Base-by-base conservation (phyloP, 2,329 filamentous ascomycete genomes). In the Graphiopsis chlorocephala region DNA sequence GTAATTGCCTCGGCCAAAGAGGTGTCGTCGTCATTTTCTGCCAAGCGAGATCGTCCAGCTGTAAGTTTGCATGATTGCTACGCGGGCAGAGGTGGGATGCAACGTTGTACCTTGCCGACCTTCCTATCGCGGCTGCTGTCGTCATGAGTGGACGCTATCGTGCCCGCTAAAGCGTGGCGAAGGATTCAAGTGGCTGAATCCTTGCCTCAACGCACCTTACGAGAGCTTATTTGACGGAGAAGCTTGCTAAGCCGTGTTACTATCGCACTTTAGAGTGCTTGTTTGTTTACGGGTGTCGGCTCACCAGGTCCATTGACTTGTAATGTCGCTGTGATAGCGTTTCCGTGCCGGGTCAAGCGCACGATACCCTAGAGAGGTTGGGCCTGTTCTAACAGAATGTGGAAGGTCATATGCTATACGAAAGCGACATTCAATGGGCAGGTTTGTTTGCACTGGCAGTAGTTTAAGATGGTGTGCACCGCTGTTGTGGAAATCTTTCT, bases 71-170 rank as follows among this genome's bases (percentile, higher is more conserved):
- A 52, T 20, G 10, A 25, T 14, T 45, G 26, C 57, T 29, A 31
- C 26, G 58, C 42, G 28, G 58, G 33, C n/a, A 47, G 29, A 17
- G 14, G 12, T 25, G 6, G 56, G 58, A 61, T 61, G 58, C 58
- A 61, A 61, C 58, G 58, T 61, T 29, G 45, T 52, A 61, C 42
- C 38, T 61, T 52, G 58, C 50, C 42, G 35, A 61, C 38, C 58
- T 61, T 61, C 58, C 45, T 61, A 47, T 50, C 28, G 38, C 20
- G n/a, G 28, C 20, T 23, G 26, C 47, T 28, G 42, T 60, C 57
- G 57, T 59, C 56, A 59, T 60, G n/a, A 14, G 14, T 26, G 2
- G 31, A 23, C 42, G 57, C 57, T 33, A 56, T 38, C 53, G 23
- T 47, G 10, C 35, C 28, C 50, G 50, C 50, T 53, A 53, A 53